Base-by-base conservation (phyloP, 1,139 yeast species). In the Casaregolazyma lundiana region DNA sequence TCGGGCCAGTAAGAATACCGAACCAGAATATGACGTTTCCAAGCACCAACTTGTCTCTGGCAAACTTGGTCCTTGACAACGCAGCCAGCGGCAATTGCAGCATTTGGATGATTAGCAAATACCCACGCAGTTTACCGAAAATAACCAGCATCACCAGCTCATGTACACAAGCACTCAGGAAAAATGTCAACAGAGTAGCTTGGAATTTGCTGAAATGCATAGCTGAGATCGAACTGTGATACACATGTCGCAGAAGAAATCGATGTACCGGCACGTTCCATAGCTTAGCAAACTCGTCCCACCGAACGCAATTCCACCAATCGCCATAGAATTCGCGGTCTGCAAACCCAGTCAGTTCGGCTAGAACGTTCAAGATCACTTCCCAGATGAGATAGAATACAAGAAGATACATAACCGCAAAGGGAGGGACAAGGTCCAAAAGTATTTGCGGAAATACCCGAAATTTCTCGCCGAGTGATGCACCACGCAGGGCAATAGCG, bases 211-310 rank as follows among this genome's bases (percentile, higher is more conserved):
- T 76, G 46, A 89, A 71, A 43, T 79, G 73, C 44, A 89, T 72
- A 0, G 90, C 81, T 54, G 94, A 80, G 50, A 92, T 86, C 13
- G 94, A 80, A 24, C 95, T 84, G 63, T 89, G 97, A 64, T 92
- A 94, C 6, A 92, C 98, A 62, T 94, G 99, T 53, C 97, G 77
- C 39, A 89, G 70, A 50, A 92, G 70, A 59, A 92, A 92, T 55
- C 81, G 78, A 64, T 92, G 97, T n/a, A 94, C 97, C 0, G 97
- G 97, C 7, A 80, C 76, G 63, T 92, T 92, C 98, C 99, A 94
- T 54, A 86, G 81, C 54, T 97, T 76, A 7, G 97, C 85, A 67
- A 86, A 92, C 62, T 89, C 92, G 48, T 86, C 89, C 96, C 97
- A 92, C 43, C 89, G 84, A 22, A 85, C 80, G 55, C 95, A 86